Conservation (phyloP, 768 basidiomycete genomes). For the Leucocoprinus birnbaumii region DNA sequence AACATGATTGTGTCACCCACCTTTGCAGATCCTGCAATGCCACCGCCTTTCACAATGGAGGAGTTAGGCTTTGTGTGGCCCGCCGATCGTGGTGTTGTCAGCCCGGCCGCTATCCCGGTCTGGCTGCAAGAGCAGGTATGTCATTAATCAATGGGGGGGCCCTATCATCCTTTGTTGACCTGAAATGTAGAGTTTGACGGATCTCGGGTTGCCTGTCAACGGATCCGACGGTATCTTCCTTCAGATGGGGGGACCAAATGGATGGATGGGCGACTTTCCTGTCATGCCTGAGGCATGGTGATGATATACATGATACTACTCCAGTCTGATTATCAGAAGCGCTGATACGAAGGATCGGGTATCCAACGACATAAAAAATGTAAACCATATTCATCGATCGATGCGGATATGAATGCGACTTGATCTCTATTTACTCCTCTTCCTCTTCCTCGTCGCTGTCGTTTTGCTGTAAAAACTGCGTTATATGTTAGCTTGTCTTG, state of each 20-base stretch:
- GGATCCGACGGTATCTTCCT: conserved; percentile 91
- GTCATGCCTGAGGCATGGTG: conserved; percentile 85
- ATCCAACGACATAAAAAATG: not conserved
- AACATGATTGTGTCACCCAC: conserved; percentile 61
- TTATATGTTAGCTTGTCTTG: conserved; percentile 8
- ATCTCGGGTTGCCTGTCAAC: conserved; percentile 88
- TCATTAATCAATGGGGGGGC: conserved; percentile 9
- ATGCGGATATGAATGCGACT: conserved; percentile 1
- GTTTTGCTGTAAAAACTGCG: conserved; percentile 88
- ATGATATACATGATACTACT: conserved; percentile 19
- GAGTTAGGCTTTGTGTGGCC: conserved; percentile 83
- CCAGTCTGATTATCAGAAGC: not conserved
- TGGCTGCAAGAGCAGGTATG: conserved; percentile 91
- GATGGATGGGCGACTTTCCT: conserved; percentile 75
- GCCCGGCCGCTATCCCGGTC: conserved; percentile 77
- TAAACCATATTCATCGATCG: not conserved
- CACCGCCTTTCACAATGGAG: conserved; percentile 76
- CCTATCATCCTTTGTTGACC: not conserved
- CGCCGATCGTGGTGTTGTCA: conserved; percentile 61
- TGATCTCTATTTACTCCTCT: conserved; percentile 13
- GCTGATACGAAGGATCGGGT: conserved; percentile 4
- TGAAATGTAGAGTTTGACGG: conserved; percentile 67
- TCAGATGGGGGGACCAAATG: conserved; percentile 64
- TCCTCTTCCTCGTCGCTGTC: conserved; percentile 69
- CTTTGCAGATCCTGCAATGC: conserved; percentile 49